A percentile compares a stretch with the other conserved stretches of the same genome.
phyloP scores from a whole-genome alignment of 345 rosid genomes.

The Euphorbia lathyris region DNA sequence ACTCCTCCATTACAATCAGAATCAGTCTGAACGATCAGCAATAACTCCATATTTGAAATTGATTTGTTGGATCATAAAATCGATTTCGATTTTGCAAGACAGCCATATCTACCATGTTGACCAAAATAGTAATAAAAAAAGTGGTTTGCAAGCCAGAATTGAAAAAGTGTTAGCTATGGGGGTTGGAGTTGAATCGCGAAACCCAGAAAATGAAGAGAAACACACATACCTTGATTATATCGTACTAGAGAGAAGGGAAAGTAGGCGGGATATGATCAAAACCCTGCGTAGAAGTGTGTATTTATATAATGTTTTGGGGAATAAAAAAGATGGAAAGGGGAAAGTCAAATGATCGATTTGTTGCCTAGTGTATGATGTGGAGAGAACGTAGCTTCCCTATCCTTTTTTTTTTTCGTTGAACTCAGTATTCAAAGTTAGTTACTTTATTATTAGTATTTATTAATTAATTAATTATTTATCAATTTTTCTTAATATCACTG shows the following conservation, averaged over 20 bases:
- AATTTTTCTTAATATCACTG: too few species aligned
- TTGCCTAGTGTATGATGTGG: constrained; percentile 25
- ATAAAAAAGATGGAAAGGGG: not conserved
- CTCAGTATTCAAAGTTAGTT: not conserved
- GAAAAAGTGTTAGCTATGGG: too few species aligned
- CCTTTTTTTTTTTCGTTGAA: not conserved
- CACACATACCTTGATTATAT: constrained; percentile 26
- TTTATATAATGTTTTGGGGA: not conserved
- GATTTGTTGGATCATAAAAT: not conserved
- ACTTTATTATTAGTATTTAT: too few species aligned
- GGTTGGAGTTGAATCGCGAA: too few species aligned
- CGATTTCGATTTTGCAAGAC: not conserved
- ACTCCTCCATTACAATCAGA: not conserved
- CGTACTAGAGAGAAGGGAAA: too few species aligned
- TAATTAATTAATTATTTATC: too few species aligned
- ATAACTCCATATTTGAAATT: not conserved
- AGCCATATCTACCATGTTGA: not conserved
- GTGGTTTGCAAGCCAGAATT: not conserved
- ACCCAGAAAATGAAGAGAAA: too few species aligned
- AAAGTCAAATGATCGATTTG: constrained; percentile 23
- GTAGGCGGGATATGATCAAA: constrained; percentile 12
- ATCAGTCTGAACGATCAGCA: not conserved
- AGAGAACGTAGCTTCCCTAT: constrained; percentile 15
- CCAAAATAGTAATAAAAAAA: not conserved
- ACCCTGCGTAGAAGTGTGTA: constrained; percentile 3